Evolutionary conservation across 2,329 filamentous ascomycete species (phyloP).

Genomic region (Arthrobotrys sphaeroides): DNA sequence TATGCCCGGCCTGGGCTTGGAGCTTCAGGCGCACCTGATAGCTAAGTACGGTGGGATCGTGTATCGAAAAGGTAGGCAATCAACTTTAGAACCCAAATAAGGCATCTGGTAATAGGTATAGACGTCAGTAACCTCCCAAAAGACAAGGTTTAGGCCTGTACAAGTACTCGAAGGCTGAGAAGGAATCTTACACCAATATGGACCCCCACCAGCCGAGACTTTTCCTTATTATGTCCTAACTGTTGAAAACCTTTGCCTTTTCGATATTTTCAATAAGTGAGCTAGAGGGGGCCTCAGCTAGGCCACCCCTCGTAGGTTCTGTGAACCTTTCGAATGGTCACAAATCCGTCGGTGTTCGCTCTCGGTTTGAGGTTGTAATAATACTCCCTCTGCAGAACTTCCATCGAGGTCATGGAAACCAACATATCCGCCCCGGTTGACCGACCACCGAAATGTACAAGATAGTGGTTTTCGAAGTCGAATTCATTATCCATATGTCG

Average conservation of each 20-base stretch:
- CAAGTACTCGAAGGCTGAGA: too few relatives aligned
- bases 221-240: not conserved
- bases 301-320: slow-evolving; percentile 10
- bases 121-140: not conserved
- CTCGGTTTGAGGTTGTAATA: slow-evolving; percentile 24
- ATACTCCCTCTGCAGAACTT: slow-evolving; percentile 31
- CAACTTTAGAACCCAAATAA: slow-evolving; percentile 2
- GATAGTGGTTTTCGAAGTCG: slow-evolving; percentile 29
- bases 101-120: not conserved
- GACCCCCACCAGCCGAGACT: not conserved
- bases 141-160: too few relatives aligned
- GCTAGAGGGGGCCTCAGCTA: not conserved
- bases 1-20: not conserved
- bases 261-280: not conserved
- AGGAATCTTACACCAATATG: not conserved
- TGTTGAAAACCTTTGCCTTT: not conserved
- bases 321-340: slow-evolving; percentile 14
- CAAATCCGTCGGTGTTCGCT: slow-evolving; percentile 27
- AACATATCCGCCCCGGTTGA: slow-evolving; percentile 26
- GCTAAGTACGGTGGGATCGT: slow-evolving; percentile 10
- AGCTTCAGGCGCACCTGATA: not conserved
- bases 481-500: slow-evolving; percentile 12
- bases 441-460: slow-evolving; percentile 22
- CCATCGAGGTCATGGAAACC: slow-evolving; percentile 35
- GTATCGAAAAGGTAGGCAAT: slow-evolving; percentile 15